Percentiles rank a stretch among this genome's conserved stretches.
Evolutionary conservation across 495 filamentous ascomycete genomes (phyloP).

Genomic region (Talaromyces thailandensis): DNA sequence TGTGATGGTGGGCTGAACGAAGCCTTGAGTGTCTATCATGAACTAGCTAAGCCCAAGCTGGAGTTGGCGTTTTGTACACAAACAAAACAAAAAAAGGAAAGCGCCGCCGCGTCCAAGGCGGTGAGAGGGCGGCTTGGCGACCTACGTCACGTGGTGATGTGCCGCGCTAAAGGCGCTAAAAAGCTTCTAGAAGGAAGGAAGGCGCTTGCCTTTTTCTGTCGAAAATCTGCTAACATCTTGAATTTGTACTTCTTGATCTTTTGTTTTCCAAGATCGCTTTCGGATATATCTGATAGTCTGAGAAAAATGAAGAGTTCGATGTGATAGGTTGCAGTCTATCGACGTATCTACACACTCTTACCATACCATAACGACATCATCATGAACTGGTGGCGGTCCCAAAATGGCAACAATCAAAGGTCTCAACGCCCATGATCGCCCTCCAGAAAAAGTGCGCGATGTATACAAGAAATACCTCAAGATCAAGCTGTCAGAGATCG

Average conservation of each 20-base stretch:
- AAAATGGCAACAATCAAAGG: conserved; percentile 34
- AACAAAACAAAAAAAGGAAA: conserved; percentile 3
- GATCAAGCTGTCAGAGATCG: conserved; percentile 30
- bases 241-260: not conserved
- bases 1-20: not conserved
- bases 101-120: conserved; percentile 4
- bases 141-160: not conserved
- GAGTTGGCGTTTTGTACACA: conserved; percentile 12
- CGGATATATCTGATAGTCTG: not conserved
- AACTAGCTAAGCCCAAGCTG: not conserved
- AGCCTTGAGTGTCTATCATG: not conserved
- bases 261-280: not conserved
- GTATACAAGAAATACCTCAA: conserved; percentile 59
- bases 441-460: conserved; percentile 53
- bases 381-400: conserved; percentile 1
- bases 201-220: not conserved
- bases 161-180: not conserved
- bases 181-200: not conserved
- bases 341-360: not conserved
- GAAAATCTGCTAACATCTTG: not conserved
- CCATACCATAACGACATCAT: not conserved
- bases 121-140: conserved; percentile 1
- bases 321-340: not conserved
- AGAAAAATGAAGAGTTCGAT: not conserved
- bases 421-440: conserved; percentile 61